Percentiles rank a stretch among this genome's conserved stretches.
phyloP scores from a whole-genome alignment of 2,329 filamentous ascomycete species.

The Xylariaceae sp. region DNA sequence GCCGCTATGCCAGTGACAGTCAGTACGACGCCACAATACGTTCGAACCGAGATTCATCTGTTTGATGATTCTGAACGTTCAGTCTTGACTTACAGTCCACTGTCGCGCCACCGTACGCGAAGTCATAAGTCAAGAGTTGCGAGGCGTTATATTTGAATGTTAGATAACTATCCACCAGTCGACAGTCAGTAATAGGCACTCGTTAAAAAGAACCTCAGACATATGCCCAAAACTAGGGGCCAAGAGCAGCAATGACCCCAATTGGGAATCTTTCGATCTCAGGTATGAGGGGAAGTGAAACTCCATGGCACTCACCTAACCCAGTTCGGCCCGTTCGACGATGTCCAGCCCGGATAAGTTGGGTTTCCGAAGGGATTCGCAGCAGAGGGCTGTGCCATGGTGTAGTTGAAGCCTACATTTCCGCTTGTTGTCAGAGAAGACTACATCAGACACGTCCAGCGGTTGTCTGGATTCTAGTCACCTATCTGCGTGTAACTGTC shows the following conservation, averaged over 20 bases:
- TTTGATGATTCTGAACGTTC: neutral
- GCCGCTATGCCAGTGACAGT: conserved; percentile 18
- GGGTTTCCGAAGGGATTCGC: conserved; percentile 60
- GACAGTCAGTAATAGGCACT: neutral
- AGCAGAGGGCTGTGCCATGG: conserved; percentile 44
- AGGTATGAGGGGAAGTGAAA: too few species aligned
- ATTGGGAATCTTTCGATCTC: too few species aligned
- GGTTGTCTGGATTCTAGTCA: conserved; percentile 5
- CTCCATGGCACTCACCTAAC: conserved; percentile 26
- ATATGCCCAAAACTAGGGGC: neutral
- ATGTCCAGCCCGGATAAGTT: conserved; percentile 45
- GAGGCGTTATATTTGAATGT: conserved; percentile 44
- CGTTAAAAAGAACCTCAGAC: neutral
- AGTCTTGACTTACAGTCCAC: conserved; percentile 37
- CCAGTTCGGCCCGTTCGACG: conserved; percentile 48
- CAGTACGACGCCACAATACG: neutral
- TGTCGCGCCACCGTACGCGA: conserved; percentile 50
- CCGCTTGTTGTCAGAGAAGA: conserved; percentile 2
- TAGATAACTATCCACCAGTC: conserved; percentile 35
- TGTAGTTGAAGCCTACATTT: conserved; percentile 47
- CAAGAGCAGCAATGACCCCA: too few species aligned
- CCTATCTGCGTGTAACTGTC: conserved; percentile 34
- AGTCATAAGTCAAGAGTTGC: conserved; percentile 45
- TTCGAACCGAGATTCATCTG: neutral
- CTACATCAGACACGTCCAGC: neutral